Evolutionary conservation across 331 rosid species (phyloP).

Genomic region (Pyrus hybrid): DNA sequence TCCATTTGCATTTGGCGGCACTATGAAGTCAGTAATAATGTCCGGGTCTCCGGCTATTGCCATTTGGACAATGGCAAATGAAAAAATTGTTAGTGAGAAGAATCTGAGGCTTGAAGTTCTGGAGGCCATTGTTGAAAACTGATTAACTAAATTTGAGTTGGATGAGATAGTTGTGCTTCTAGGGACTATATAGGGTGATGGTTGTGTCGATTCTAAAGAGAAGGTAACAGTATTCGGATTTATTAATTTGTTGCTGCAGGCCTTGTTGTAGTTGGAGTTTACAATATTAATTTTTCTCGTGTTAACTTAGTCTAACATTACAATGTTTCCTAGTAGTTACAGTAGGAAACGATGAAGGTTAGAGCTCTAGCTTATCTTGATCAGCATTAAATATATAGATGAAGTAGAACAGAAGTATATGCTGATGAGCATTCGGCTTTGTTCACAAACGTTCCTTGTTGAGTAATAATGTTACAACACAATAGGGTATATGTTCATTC

Average conservation of each 20-base stretch:
- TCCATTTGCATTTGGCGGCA: slow-evolving; percentile 11
- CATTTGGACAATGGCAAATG: not conserved
- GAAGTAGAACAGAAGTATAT: not conserved
- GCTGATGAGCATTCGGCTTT: not conserved
- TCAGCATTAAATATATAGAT: not conserved
- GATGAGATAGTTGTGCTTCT: not conserved
- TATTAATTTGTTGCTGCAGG: not conserved
- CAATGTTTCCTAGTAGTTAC: not conserved
- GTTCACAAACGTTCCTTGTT: no score
- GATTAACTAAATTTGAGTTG: not conserved
- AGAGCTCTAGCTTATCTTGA: not conserved
- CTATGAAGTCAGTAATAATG: slow-evolving; percentile 28
- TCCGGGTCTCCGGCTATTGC: slow-evolving; percentile 17
- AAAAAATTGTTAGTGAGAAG: slow-evolving; percentile 6
- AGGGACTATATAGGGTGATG: not conserved
- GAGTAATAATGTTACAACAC: no score
- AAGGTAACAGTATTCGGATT: not conserved
- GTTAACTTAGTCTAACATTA: not conserved
- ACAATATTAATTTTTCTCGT: no score
- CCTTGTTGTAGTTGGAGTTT: not conserved
- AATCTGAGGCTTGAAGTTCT: not conserved
- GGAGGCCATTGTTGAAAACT: not conserved
- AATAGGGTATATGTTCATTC: no score
- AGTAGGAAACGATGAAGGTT: not conserved
- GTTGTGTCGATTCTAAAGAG: not conserved